Evolutionary conservation across 2,329 filamentous ascomycete species (phyloP).

Genomic region (Mycogone perniciosa): DNA sequence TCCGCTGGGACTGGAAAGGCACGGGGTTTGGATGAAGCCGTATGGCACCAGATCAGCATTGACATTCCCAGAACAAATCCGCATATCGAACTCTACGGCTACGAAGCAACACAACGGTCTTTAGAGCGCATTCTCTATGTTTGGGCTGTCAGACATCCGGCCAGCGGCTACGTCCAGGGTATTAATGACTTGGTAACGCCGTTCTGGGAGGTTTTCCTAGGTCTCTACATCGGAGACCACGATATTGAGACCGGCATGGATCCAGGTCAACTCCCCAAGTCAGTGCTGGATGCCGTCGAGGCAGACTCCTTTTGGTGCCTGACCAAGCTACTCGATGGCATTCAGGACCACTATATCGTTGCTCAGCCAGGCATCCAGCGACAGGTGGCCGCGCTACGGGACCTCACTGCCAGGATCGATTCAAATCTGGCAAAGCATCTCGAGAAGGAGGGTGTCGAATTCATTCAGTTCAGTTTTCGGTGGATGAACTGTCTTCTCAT

Average conservation of each 20-base stretch:
- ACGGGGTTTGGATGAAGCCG: conserved; percentile 82
- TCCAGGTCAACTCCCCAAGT: conserved; percentile 82
- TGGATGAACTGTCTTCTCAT: conserved; percentile 99
- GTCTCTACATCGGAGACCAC: conserved; percentile 88
- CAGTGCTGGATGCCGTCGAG: conserved; percentile 92
- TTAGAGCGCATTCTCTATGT: conserved; percentile 93
- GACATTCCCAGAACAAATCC: conserved; percentile 95
- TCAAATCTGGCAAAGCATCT: conserved; percentile 77
- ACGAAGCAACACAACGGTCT: conserved; percentile 91
- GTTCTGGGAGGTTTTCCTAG: conserved; percentile 96
- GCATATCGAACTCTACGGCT: conserved; percentile 89
- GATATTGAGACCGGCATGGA: conserved; percentile 95
- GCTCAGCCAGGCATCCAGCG: conserved; percentile 95
- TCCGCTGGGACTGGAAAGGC: conserved; percentile 43
- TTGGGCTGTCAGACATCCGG: conserved; percentile 95
- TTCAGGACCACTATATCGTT: conserved; percentile 98
- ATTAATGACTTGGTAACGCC: conserved; percentile 98
- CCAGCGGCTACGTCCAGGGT: conserved; percentile 95
- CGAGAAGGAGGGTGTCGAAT: conserved; percentile 86
- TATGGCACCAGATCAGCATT: conserved; percentile 99
- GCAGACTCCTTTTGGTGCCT: conserved; percentile 98
- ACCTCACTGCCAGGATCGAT: conserved; percentile 88
- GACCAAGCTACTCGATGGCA: conserved; percentile 95
- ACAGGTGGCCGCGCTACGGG: conserved; percentile 81
- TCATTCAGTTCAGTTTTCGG: conserved; percentile 97